Evolutionary conservation across 192 early-diverging fungal genomes (phyloP).

Genomic region (Rhizophagus sp.): DNA sequence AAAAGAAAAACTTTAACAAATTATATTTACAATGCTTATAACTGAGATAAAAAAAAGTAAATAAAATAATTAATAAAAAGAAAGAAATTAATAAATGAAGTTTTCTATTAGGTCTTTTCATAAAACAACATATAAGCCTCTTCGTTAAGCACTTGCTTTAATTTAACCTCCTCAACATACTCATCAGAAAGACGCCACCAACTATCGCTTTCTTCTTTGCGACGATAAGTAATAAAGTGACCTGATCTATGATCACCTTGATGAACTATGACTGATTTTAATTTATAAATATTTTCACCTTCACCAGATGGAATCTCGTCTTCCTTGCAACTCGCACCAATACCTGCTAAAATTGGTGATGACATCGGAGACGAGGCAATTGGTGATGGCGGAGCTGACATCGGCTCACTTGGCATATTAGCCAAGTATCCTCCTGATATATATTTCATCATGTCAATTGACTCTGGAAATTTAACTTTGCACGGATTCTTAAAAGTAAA

Average conservation of each 20-base stretch:
- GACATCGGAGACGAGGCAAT: slow-evolving; percentile 5
- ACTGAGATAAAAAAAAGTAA: not conserved
- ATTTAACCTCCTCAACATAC: slow-evolving; percentile 64
- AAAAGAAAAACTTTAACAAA: not conserved
- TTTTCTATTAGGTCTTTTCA: slow-evolving; percentile 43
- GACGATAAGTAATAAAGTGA: slow-evolving; percentile 88
- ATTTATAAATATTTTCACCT: slow-evolving; percentile 58
- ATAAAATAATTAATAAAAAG: not conserved
- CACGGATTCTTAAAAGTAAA: slow-evolving; percentile 75
- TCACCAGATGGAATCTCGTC: slow-evolving; percentile 28
- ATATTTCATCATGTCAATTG: slow-evolving; percentile 77
- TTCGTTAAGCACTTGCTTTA: slow-evolving; percentile 60
- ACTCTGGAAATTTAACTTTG: slow-evolving; percentile 65
- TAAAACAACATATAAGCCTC: slow-evolving; percentile 82
- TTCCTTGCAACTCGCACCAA: slow-evolving; percentile 13
- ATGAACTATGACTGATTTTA: slow-evolving; percentile 83
- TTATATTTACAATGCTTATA: not conserved
- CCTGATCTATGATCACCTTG: slow-evolving; percentile 84
- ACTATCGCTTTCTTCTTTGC: slow-evolving; percentile 46
- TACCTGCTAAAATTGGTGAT: slow-evolving; percentile 27
- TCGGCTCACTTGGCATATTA: slow-evolving; percentile 50
- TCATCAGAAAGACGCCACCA: slow-evolving; percentile 79
- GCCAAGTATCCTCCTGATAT: slow-evolving; percentile 67
- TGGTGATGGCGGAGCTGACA: slow-evolving; percentile 34
- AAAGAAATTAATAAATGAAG: not conserved